Base-by-base conservation (phyloP, 139 green algal species). In the Edaphochlamys debaryana region DNA sequence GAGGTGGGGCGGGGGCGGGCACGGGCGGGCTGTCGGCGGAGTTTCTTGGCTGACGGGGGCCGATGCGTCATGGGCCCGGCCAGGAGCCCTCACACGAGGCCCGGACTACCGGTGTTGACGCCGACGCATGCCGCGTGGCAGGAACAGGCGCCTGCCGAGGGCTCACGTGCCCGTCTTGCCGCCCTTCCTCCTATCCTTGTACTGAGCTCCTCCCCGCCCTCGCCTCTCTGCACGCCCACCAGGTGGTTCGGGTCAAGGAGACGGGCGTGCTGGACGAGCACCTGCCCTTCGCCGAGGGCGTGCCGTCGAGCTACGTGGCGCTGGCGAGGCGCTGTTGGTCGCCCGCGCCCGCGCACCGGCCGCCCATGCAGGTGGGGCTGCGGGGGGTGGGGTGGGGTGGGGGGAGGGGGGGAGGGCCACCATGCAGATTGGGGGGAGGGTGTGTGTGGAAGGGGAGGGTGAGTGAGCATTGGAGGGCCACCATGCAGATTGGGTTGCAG, bases 181-280 rank as follows among this genome's bases (percentile, higher is more conserved):
- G 45, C 45, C 9, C 45, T 9, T 22, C 9, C 45, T 13, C 45
- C 45, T 13, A 54, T 54, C 45, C 45, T 54, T 54, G 45, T 54
- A 54, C 45, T 9, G 11, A 13, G 45, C 45, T 9, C 11, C 45
- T 54, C 11, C 45, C 69, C 69, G 41, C 5, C 41, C 68, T n/a
- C 42, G 22, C 29, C 22, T 50, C 48, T 45, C 19, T 50, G 32
- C 30, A 42, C 29, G 5, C 27, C 17, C 48, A 22, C 30, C 75
- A 81, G 41, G 60, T 81, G 19, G n/a, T 81, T 0, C 75, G 75
- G 1, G 60, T 45, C 60, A 81, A 81, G 75, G 75, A 81, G 75
- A 32, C 71, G 40, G 60, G 60, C 40, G 71, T 19, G 0, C 40
- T 81, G 75, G 75, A 81, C 42, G 75, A 81, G 60, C 75, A 81